Percentiles rank a stretch among this genome's conserved stretches.
These are phyloP conservation scores for Candida tammaniensis DNA, from an alignment of 805 yeast species.

Conservation along the genomic window DNA sequence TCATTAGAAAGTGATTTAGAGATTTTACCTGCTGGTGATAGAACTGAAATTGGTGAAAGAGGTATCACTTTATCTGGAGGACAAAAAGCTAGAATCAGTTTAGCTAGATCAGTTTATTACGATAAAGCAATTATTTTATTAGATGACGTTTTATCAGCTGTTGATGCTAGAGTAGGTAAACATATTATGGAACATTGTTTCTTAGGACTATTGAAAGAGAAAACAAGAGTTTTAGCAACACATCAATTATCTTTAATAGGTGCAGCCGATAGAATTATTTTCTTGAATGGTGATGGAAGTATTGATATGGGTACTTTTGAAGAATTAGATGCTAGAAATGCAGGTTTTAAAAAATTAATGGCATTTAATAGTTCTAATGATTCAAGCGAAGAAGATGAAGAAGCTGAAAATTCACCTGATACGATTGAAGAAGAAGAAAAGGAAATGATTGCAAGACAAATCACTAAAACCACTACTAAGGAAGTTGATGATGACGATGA, in stretches of 20 bases:
- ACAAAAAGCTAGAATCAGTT: conserved; percentile 33
- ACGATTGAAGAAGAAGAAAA: conserved; percentile 15
- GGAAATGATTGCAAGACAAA: conserved; percentile 12
- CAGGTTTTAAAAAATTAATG: conserved; percentile 26
- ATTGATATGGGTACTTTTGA: conserved; percentile 27
- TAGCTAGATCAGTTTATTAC: conserved; percentile 34
- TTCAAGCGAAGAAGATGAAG: conserved; percentile 15
- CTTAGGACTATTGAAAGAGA: conserved; percentile 22
- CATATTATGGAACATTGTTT: conserved; percentile 32
- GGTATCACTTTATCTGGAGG: conserved; percentile 39
- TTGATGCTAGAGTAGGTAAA: conserved; percentile 37
- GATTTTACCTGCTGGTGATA: conserved; percentile 31
- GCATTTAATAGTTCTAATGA: conserved; percentile 18
- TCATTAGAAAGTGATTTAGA: conserved; percentile 29
- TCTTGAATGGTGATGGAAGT: conserved; percentile 29
- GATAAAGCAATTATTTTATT: conserved; percentile 27
- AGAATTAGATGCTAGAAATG: conserved; percentile 21
- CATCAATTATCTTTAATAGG: conserved; percentile 33
- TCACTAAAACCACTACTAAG: conserved; percentile 2
- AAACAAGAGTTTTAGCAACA: conserved; percentile 35
- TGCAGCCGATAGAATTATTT: conserved; percentile 28
- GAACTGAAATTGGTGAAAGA: conserved; percentile 35
- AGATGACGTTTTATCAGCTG: conserved; percentile 37
- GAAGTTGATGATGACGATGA: conserved; percentile 25
- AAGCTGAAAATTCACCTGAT: conserved; percentile 14